Evolutionary conservation across 1,284 basidiomycete genomes (phyloP).

Genomic region (Cronartium quercuum): DNA sequence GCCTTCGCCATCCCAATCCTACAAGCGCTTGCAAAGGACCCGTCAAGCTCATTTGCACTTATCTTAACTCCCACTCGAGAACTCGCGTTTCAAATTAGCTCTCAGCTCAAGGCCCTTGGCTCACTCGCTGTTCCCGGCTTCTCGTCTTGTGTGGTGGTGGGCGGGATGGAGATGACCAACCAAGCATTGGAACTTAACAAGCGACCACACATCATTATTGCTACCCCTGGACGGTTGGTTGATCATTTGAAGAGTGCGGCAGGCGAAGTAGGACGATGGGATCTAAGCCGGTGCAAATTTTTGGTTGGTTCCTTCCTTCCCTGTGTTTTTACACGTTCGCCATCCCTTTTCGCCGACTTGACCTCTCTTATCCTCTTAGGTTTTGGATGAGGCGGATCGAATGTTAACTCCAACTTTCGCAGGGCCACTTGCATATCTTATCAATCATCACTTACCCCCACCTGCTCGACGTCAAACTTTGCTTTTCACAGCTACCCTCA

Average conservation of each 20-base stretch:
- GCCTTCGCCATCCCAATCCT: constrained; percentile 94
- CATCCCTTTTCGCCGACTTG: background rate
- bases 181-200: constrained; percentile 81
- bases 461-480: constrained; percentile 74
- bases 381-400: constrained; percentile 93
- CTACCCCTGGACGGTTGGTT: constrained; percentile 90
- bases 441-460: constrained; percentile 72
- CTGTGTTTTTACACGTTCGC: background rate
- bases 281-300: constrained; percentile 74
- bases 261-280: constrained; percentile 69
- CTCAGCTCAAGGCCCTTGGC: constrained; percentile 90
- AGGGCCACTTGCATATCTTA: constrained; percentile 65
- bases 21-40: constrained; percentile 77
- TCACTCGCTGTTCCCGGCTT: constrained; percentile 64
- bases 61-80: constrained; percentile 92
- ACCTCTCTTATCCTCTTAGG: constrained; percentile 52
- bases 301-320: constrained; percentile 57
- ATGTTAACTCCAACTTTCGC: constrained; percentile 85
- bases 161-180: constrained; percentile 97
- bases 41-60: constrained; percentile 87
- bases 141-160: constrained; percentile 76
- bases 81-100: constrained; percentile 90
- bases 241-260: constrained; percentile 70
- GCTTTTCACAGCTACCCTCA: constrained; percentile 92
- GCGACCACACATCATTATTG: constrained; percentile 87